phyloP scores from a whole-genome alignment of 306 rosid genomes.

The Rosa chinensis region DNA sequence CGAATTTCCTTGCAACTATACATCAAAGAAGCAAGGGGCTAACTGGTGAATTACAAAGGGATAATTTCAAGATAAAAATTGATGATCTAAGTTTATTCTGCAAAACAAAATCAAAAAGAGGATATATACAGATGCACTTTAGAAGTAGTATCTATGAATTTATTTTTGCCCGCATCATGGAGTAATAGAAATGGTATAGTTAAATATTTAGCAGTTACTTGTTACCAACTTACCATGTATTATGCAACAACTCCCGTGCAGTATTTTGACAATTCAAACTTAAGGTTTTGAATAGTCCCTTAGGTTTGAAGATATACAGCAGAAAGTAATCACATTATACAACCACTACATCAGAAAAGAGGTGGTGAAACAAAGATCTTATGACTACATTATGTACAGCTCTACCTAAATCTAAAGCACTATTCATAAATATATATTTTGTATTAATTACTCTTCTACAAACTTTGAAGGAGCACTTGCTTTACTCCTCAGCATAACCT shows the following conservation, averaged over 20 bases:
- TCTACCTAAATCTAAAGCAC: background rate
- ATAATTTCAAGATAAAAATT: background rate
- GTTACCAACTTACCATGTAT: background rate
- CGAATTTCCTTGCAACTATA: conserved; percentile 8
- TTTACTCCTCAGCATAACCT: background rate
- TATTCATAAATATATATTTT: background rate
- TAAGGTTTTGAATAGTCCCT: background rate
- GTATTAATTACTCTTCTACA: background rate
- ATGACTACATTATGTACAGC: background rate
- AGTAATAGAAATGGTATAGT: background rate
- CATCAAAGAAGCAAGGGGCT: conserved; percentile 4
- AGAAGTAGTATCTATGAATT: background rate
- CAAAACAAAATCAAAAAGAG: background rate
- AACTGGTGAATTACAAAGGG: background rate
- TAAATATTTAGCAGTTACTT: background rate
- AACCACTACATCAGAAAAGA: background rate
- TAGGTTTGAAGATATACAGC: background rate
- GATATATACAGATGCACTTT: background rate
- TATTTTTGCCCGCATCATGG: background rate
- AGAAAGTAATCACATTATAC: background rate
- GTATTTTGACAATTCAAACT: background rate
- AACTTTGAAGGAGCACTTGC: background rate
- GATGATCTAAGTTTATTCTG: background rate
- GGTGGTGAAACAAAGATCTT: background rate
- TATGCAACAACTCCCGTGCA: background rate